These are phyloP conservation scores for Pseudovirgaria hyperparasitica DNA, from an alignment of 2,329 filamentous ascomycete species.

Conservation along the genomic window DNA sequence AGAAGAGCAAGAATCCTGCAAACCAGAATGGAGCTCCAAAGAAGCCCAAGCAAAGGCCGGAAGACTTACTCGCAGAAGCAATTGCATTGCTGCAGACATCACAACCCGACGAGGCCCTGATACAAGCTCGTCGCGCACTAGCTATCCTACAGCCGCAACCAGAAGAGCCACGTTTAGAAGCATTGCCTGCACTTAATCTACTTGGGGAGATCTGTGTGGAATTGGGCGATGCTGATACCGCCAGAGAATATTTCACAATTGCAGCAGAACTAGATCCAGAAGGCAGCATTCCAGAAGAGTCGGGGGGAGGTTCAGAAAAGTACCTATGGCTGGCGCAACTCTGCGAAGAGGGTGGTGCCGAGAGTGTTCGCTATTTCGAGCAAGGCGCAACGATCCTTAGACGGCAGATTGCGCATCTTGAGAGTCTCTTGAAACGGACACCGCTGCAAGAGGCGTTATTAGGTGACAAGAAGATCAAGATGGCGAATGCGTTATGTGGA, in stretches of 20 bases:
- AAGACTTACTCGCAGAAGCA: constrained; percentile 44
- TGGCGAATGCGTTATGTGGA: constrained; percentile 85
- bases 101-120: constrained; percentile 44
- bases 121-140: constrained; percentile 41
- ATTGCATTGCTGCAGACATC: constrained; percentile 44
- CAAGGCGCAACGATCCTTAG: constrained; percentile 61
- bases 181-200: constrained; percentile 57
- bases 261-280: constrained; percentile 68
- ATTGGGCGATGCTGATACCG: constrained; percentile 65
- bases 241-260: constrained; percentile 56
- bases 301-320: constrained; percentile 81
- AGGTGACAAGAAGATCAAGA: constrained; percentile 64
- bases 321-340: constrained; percentile 92
- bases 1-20: constrained; percentile 21
- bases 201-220: constrained; percentile 75
- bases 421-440: constrained; percentile 28
- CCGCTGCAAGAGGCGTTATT: constrained; percentile 26
- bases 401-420: constrained; percentile 53
- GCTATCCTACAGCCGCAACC: constrained; percentile 29
- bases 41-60: constrained; percentile 37
- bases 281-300: constrained; percentile 53
- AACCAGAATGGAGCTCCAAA: constrained; percentile 29
- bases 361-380: constrained; percentile 50
- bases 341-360: constrained; percentile 48
- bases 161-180: constrained; percentile 26